A percentile compares a stretch with the other conserved stretches of the same genome.
Conservation (phyloP, 805 yeast species). For the Zygotorulaspora sp. region DNA sequence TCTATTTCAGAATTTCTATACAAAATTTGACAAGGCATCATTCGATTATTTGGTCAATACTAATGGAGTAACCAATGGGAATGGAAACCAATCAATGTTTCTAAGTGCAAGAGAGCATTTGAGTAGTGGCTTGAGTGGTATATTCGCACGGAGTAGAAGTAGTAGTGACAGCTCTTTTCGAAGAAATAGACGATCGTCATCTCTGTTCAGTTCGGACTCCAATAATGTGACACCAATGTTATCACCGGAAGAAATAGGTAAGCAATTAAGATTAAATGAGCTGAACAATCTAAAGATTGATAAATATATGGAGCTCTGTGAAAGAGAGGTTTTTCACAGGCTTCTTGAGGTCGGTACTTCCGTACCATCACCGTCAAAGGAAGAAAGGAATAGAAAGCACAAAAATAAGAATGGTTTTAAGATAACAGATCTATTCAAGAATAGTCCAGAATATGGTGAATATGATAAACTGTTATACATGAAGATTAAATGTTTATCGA, state of each 20-base stretch:
- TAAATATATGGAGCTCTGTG: slow-evolving; percentile 32
- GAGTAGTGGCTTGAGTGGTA: slow-evolving; percentile 35
- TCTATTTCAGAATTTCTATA: slow-evolving; percentile 32
- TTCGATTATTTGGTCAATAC: slow-evolving; percentile 24
- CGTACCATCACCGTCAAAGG: slow-evolving; percentile 22
- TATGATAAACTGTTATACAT: slow-evolving; percentile 25
- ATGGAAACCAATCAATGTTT: slow-evolving; percentile 14
- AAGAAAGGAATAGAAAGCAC: slow-evolving; percentile 5
- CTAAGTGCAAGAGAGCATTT: slow-evolving; percentile 29
- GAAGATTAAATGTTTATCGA: slow-evolving; percentile 21
- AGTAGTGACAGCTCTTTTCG: slow-evolving; percentile 24
- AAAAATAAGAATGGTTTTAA: slow-evolving; percentile 16
- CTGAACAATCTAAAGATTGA: slow-evolving; percentile 27
- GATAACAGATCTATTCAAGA: slow-evolving; percentile 27
- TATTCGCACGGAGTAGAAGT: slow-evolving; percentile 35
- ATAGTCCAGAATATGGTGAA: slow-evolving; percentile 33
- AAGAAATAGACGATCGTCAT: slow-evolving; percentile 31
- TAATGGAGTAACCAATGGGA: neutral
- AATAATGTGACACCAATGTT: slow-evolving; percentile 25
- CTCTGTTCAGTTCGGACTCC: slow-evolving; percentile 28
- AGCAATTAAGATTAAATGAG: slow-evolving; percentile 27
- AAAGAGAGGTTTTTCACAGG: slow-evolving; percentile 26
- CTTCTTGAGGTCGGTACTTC: slow-evolving; percentile 33
- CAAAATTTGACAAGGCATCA: slow-evolving; percentile 29
- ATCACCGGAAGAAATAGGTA: slow-evolving; percentile 32